phyloP scores from a whole-genome alignment of 2,329 filamentous ascomycete species.

The Ophiostoma perfectum region DNA sequence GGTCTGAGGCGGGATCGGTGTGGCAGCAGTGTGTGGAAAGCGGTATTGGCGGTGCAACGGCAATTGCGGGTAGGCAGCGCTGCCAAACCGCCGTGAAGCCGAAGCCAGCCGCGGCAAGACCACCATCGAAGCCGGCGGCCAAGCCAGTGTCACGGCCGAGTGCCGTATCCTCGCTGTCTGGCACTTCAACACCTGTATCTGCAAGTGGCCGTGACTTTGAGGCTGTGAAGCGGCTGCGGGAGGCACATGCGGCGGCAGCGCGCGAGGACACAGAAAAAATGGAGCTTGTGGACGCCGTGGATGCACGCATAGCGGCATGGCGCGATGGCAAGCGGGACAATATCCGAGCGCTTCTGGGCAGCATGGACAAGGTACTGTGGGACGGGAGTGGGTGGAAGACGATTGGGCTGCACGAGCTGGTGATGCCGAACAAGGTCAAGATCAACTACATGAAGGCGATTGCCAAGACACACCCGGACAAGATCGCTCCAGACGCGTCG shows the following conservation, averaged over 20 bases:
- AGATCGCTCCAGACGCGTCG: slow-evolving; percentile 62
- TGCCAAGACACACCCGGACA: slow-evolving; percentile 96
- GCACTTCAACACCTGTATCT: slow-evolving; percentile 12
- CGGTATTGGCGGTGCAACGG: slow-evolving; percentile 78
- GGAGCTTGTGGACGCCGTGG: slow-evolving; percentile 77
- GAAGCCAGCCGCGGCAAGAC: slow-evolving; percentile 46
- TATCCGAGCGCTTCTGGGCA: slow-evolving; percentile 77
- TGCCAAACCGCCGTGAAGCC: slow-evolving; percentile 82
- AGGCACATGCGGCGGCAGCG: slow-evolving; percentile 79
- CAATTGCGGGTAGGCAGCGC: slow-evolving; percentile 77
- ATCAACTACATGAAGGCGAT: slow-evolving; percentile 99
- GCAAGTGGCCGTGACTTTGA: slow-evolving; percentile 51
- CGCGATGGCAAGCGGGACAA: slow-evolving; percentile 90
- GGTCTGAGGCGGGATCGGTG: slow-evolving; percentile 71
- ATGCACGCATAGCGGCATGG: slow-evolving; percentile 74
- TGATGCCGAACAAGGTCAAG: slow-evolving; percentile 93
- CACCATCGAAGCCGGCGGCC: slow-evolving; percentile 36
- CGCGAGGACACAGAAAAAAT: slow-evolving; percentile 90
- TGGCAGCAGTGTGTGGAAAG: slow-evolving; percentile 82
- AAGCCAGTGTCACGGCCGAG: slow-evolving; percentile 30
- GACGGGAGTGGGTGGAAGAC: slow-evolving; percentile 93
- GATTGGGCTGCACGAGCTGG: slow-evolving; percentile 85
- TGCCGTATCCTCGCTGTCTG: slow-evolving; percentile 39
- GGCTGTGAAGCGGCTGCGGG: slow-evolving; percentile 75
- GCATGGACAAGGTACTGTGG: slow-evolving; percentile 86